Evolutionary conservation across 257 asterid genomes (phyloP).

Genomic region (Echium plantagineum): DNA sequence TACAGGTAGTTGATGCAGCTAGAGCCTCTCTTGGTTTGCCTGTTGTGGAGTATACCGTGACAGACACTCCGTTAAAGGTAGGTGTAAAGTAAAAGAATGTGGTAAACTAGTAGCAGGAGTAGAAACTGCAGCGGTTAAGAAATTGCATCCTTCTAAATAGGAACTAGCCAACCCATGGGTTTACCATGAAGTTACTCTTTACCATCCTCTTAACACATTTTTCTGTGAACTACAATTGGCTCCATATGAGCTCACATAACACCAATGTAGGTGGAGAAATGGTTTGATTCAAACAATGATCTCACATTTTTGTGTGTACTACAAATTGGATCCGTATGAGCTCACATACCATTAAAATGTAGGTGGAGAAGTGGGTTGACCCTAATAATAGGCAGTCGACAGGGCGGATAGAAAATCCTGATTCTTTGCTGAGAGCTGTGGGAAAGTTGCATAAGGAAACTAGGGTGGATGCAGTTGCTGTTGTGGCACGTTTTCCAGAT

Average conservation of each 20-base stretch:
- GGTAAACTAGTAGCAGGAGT: no score
- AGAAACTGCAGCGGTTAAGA: no score
- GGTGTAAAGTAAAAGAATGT: no score
- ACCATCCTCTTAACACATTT: background rate
- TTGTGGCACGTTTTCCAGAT: slow-evolving; percentile 90
- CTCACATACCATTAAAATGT: background rate
- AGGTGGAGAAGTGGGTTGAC: slow-evolving; percentile 86
- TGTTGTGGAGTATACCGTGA: slow-evolving; percentile 50
- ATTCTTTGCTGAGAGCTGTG: slow-evolving; percentile 75
- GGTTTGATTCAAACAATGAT: no score
- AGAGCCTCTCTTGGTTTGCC: slow-evolving; percentile 96
- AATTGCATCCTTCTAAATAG: no score
- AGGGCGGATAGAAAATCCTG: slow-evolving; percentile 66
- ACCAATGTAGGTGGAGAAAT: slow-evolving; percentile 56
- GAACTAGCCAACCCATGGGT: no score
- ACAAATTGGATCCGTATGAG: background rate
- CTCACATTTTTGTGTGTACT: no score
- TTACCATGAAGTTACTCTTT: no score
- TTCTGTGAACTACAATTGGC: background rate
- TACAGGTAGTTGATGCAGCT: slow-evolving; percentile 84
- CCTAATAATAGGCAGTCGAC: slow-evolving; percentile 72
- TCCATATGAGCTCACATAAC: background rate
- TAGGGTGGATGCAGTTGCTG: slow-evolving; percentile 66
- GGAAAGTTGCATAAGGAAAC: slow-evolving; percentile 35
- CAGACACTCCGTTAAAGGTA: slow-evolving; percentile 84